Evolutionary conservation across 2,329 filamentous ascomycete species (phyloP), one percentile per base, ranked within the genome.

Genomic region (Coleophoma cylindrospora): DNA sequence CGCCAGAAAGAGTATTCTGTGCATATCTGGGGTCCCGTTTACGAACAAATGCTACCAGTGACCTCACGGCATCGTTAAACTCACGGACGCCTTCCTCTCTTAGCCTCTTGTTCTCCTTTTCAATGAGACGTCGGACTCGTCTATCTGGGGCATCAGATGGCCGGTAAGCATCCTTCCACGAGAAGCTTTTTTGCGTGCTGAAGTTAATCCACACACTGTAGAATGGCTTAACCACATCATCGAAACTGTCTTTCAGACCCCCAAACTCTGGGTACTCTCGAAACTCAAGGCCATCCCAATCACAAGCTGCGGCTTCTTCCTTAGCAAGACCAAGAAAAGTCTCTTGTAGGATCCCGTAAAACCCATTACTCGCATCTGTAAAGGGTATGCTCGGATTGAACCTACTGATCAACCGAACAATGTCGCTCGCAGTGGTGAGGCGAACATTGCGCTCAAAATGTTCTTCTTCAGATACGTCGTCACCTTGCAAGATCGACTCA

Each of bases 11-110:
- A 0, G 76, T 80, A 59, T 90, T 92, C 22, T 84, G 79, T 6
- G 87, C 77, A 64, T 90, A 95, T 40, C 94, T 83, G 1, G 91
- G 90, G 64, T 99, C 94, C 34, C 94, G 81, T 71, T 96, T 97
- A 57, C 89, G 85, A 14, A 92, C 87, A 68, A 97, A 97, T 2
- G 84, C 78, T 2, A 97, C 87, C 12, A 99, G 76, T 7, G 90
- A 88, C 50, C 89, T 75, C 32, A 99, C 90, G 3, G 91, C 87
- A 53, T 96, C 91, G 68, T 96, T 97, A 72, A 96, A 97, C 57
- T 96, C 89, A 50, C 86, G 81, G 11, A 87, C 81, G 3, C 84
- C 90, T 48, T 92, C 87, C 17, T 96, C 91, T 47, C 94, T 81
- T 21, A 86, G 70, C 56, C 87, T 87, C 59, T 84, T 88, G 67